A percentile compares a stretch with the other conserved stretches of the same genome.
These are phyloP conservation scores for Rhodotorula sp. DNA, from an alignment of 1,284 basidiomycete species.

Conservation along the genomic window DNA sequence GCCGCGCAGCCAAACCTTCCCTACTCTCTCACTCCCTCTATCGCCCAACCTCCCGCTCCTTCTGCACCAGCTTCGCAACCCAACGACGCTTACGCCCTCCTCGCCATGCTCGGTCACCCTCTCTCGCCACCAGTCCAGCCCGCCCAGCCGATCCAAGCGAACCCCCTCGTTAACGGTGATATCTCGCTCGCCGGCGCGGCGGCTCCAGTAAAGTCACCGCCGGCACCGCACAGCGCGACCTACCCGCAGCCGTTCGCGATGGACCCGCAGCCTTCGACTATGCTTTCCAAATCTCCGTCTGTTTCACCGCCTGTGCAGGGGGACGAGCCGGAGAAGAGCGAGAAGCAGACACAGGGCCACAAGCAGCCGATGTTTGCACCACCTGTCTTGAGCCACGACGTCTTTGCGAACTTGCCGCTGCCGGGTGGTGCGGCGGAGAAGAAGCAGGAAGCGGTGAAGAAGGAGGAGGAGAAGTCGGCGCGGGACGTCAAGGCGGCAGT, in stretches of 20 bases:
- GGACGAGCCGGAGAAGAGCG: not conserved
- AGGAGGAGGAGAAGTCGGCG: not conserved
- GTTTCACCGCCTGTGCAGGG: not conserved
- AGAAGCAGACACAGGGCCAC: not conserved
- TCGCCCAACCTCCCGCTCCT: not conserved
- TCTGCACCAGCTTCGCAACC: not conserved
- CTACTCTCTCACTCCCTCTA: not conserved
- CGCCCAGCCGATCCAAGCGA: not conserved
- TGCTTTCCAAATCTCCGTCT: too few relatives aligned
- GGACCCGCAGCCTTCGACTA: not conserved
- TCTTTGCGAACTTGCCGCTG: conserved; percentile 28
- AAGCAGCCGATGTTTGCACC: conserved; percentile 19
- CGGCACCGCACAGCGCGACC: not conserved
- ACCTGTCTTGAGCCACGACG: conserved; percentile 35
- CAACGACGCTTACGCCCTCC: conserved; percentile 20
- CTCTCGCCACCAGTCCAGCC: not conserved
- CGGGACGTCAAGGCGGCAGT: not conserved
- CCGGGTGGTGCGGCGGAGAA: not conserved
- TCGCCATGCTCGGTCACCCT: conserved; percentile 30
- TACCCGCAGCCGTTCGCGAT: not conserved
- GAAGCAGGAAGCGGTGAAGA: not conserved
- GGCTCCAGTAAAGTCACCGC: not conserved
- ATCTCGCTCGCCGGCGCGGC: not conserved
- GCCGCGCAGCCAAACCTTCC: not conserved
- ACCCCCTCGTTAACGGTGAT: not conserved